phyloP scores from a whole-genome alignment of 345 rosid species.

The Cardamine chenopodiifolia region DNA sequence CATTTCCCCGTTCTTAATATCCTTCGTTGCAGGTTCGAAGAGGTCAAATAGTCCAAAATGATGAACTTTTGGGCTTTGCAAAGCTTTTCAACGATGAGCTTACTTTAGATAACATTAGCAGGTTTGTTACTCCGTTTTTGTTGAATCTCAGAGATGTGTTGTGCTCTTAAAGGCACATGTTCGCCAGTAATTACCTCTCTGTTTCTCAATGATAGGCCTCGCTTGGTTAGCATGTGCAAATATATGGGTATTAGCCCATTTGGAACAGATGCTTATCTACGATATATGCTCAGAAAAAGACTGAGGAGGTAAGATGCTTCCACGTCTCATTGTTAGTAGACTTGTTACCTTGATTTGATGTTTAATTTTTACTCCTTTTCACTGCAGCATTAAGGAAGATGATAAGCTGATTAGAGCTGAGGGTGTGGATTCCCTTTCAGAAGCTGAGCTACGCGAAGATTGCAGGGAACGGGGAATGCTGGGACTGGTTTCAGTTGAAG shows the following conservation, averaged over 20 bases:
- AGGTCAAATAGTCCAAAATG: conserved; percentile 64
- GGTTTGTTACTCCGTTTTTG: conserved; percentile 44
- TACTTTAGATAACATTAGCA: conserved; percentile 74
- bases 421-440: conserved; percentile 73
- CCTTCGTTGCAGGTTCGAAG: conserved; percentile 59
- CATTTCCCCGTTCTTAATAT: background rate
- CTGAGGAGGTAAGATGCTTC: conserved; percentile 58
- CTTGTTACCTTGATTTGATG: conserved; percentile 10
- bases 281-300: conserved; percentile 70
- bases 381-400: conserved; percentile 66
- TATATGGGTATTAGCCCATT: conserved; percentile 72
- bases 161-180: conserved; percentile 14
- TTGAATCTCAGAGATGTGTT: conserved; percentile 11
- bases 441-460: conserved; percentile 75
- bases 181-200: conserved; percentile 4
- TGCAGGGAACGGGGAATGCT: conserved; percentile 82
- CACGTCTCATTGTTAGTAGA: conserved; percentile 23
- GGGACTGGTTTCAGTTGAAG: conserved; percentile 64
- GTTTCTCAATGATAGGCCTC: conserved; percentile 52
- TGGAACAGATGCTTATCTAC: conserved; percentile 76
- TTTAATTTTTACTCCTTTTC: background rate
- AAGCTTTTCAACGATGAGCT: conserved; percentile 78
- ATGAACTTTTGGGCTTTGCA: conserved; percentile 71
- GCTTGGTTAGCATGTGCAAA: conserved; percentile 74
- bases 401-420: conserved; percentile 69